A percentile compares a stretch with the other conserved stretches of the same genome.
Evolutionary conservation across 2,329 filamentous ascomycete species (phyloP).

Genomic region (Neofusicoccum ribis): DNA sequence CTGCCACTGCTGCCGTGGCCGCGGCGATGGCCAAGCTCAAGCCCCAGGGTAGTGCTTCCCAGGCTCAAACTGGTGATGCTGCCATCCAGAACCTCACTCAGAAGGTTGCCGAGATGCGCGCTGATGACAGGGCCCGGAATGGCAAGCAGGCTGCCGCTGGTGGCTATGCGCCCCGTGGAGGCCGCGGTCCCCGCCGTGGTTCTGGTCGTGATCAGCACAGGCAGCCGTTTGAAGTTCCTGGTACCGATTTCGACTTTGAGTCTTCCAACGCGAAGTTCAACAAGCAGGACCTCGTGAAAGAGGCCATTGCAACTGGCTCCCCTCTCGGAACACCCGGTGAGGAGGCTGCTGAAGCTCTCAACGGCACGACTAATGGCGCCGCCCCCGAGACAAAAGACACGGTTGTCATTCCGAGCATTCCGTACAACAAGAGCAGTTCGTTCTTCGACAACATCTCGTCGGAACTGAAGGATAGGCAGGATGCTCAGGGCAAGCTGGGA

Average conservation of each 20-base stretch:
- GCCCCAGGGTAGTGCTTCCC: slow-evolving; percentile 25
- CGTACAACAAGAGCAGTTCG: slow-evolving; percentile 82
- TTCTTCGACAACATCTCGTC: slow-evolving; percentile 99
- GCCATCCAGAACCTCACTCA: slow-evolving; percentile 70
- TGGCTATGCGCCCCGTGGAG: slow-evolving; percentile 42
- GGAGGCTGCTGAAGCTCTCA: slow-evolving; percentile 34
- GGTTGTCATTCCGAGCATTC: slow-evolving; percentile 47
- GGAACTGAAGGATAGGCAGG: slow-evolving; percentile 84
- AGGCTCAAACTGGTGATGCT: slow-evolving; percentile 40
- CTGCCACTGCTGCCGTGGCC: slow-evolving; percentile 75
- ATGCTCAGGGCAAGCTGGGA: slow-evolving; percentile 66
- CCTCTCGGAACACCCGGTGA: slow-evolving; percentile 51
- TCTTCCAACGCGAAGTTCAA: slow-evolving; percentile 85
- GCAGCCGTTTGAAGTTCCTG: slow-evolving; percentile 76
- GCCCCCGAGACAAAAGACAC: slow-evolving; percentile 39
- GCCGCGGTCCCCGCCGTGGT: slow-evolving; percentile 50
- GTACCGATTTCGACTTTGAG: slow-evolving; percentile 90
- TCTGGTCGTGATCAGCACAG: slow-evolving; percentile 48
- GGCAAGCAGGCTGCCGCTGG: slow-evolving; percentile 48
- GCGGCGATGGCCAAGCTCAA: slow-evolving; percentile 73
- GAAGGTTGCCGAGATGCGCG: slow-evolving; percentile 76
- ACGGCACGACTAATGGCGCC: slow-evolving; percentile 36
- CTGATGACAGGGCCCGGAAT: slow-evolving; percentile 56
- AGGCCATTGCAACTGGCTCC: slow-evolving; percentile 77
- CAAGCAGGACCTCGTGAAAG: slow-evolving; percentile 83